Evolutionary conservation across 371 early-diverging fungal species (phyloP).

Genomic region (Rhizomucor miehei): DNA sequence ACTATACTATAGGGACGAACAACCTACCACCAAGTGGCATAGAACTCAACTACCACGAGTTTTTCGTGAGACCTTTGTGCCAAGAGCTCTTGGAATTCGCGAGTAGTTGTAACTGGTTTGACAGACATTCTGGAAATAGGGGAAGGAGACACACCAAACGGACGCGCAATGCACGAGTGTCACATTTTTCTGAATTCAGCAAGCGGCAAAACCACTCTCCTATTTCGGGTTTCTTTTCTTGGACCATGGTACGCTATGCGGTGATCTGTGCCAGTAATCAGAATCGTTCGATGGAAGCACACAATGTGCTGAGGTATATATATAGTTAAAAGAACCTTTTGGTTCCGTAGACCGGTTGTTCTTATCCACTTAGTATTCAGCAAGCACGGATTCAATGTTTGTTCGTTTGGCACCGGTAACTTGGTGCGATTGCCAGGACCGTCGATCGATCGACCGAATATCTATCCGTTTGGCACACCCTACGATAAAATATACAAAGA

Average conservation of each 20-base stretch:
- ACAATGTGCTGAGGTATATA: constrained; percentile 76
- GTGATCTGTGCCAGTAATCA: constrained; percentile 97
- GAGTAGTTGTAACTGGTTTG: neutral
- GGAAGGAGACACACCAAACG: neutral
- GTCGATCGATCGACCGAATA: constrained; percentile 82
- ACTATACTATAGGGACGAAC: too few species aligned
- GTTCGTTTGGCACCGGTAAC: constrained; percentile 89
- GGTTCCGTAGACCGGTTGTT: neutral
- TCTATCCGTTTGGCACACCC: constrained; percentile 90
- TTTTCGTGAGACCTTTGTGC: constrained; percentile 20
- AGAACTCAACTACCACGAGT: constrained; percentile 57
- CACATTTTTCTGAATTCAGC: too few species aligned
- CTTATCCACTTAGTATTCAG: constrained; percentile 27
- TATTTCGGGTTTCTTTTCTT: too few species aligned
- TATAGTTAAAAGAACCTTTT: neutral
- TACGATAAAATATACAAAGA: constrained; percentile 90
- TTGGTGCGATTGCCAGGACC: constrained; percentile 94
- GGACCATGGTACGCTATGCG: constrained; percentile 85
- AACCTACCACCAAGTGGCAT: constrained; percentile 53
- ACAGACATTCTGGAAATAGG: neutral
- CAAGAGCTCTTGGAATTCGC: constrained; percentile 33
- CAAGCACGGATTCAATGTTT: constrained; percentile 75
- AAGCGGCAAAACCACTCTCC: too few species aligned
- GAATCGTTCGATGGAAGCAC: constrained; percentile 97
- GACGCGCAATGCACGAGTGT: too few species aligned